Evolutionary conservation across 176 grass and related monocot genomes (phyloP), one percentile per base, ranked within the genome.

Genomic region (Zizania latifolia): DNA sequence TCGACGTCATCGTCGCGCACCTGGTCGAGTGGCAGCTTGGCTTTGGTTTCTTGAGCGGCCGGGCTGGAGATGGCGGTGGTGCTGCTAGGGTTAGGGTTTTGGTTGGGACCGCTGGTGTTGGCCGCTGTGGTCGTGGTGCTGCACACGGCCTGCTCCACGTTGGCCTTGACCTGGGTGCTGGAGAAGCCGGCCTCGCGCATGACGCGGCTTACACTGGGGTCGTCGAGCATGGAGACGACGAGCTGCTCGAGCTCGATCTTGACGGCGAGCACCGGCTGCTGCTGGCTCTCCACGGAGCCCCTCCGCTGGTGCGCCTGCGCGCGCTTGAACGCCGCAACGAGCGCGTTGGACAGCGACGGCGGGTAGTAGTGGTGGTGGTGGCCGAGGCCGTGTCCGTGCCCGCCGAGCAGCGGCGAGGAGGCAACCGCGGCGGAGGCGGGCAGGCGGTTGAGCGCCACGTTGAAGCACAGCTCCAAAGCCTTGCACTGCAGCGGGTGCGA

Each of bases 181-280:
- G 95, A 94, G 84, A 99, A 94, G 6, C 95, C 95, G 6, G 95
- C 95, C 89, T 99, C 95, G 30, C 82, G 90, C 95, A 99, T 99
- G 43, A 94, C 95, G 68, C 95, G 77, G 83, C 91, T 94, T 27
- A 99, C 86, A 64, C 95, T 94, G 12, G 95, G 95, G 67, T 99
- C 95, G 43, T 99, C 95, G 30, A 99, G 91, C 77, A 99, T 99
- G 69, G 95, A 99, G 62, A 99, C 81, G 26, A 94, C 84, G 73
- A 99, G 89, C 78, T 99, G 86, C 80, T 94, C 95, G 4, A 94
- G 86, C 82, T 94, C 95, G 33, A 99, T 87, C 89, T 94, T 92
- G 70, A 92, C 89, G 3, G 91, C 87, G 0, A 94, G 86, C 75
- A 99, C 80, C 0, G 95, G 89, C 84, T 99, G 95, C 85, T 97